Evolutionary conservation across 1,139 yeast species (phyloP).

Genomic region (Pichia sp.): DNA sequence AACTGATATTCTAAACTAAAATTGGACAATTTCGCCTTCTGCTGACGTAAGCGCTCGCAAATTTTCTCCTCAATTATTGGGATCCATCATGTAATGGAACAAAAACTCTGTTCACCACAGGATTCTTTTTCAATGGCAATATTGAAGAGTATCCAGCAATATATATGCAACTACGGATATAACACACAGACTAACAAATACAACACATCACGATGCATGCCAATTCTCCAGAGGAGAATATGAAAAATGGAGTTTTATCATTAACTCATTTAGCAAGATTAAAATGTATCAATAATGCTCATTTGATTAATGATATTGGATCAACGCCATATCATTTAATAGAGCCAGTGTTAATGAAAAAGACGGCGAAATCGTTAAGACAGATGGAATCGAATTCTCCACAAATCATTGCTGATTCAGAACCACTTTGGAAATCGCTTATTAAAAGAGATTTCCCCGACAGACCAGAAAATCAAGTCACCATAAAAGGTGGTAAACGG

Average conservation of each 20-base stretch:
- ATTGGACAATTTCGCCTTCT: too few species aligned
- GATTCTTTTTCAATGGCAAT: too few species aligned
- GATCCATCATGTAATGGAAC: neutral
- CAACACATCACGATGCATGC: neutral
- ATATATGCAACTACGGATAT: too few species aligned
- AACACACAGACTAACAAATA: neutral
- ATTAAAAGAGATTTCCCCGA: conserved; percentile 33
- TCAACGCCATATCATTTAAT: conserved; percentile 33
- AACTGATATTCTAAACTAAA: too few species aligned
- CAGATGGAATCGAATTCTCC: conserved; percentile 31
- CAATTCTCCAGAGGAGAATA: conserved; percentile 1
- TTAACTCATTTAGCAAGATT: conserved; percentile 27
- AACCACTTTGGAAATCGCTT: conserved; percentile 32
- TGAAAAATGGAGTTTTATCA: conserved; percentile 28
- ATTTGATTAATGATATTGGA: conserved; percentile 33
- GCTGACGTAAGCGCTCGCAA: conserved; percentile 3
- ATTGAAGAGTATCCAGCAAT: too few species aligned
- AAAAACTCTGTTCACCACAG: too few species aligned
- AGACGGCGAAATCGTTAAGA: conserved; percentile 31
- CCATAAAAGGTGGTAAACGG: conserved; percentile 20
- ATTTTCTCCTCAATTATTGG: neutral
- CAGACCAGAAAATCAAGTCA: conserved; percentile 22
- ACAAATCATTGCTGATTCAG: conserved; percentile 29
- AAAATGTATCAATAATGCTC: conserved; percentile 31
- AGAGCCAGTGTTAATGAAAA: conserved; percentile 34